Evolutionary conservation across 371 early-diverging fungal genomes (phyloP), one percentile per base, ranked within the genome.

Genomic region (Mortierella sp.): DNA sequence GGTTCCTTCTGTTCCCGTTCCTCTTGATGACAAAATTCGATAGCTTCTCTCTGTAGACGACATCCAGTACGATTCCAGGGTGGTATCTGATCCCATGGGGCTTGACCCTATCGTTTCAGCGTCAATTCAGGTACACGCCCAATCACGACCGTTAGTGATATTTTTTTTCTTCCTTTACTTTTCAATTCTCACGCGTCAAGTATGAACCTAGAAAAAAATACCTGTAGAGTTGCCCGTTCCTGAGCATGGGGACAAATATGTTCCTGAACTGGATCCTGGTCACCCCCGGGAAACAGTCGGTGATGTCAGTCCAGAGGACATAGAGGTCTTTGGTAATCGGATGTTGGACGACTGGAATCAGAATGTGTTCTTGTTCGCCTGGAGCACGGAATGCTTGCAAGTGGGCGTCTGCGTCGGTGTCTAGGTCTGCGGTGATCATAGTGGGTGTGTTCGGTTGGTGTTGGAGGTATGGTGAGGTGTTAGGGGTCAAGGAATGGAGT

Each of bases 271-370:
- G 65, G 10, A 65, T 35, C 21, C 65, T 35, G 35, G 38, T 38
- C 7, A 24, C 65, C 38, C 38, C 8, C 3, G 65, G 38, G 21
- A 65, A 65, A 24, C 65, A 65, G 65, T 35, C 21, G 21, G 65
- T 65, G 65, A 65, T 65, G 21, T 65, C 65, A 8, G 21, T 21
- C 65, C 65, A 65, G 65, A 65, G 35, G 8, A 65, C 38, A 65
- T 65, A 65, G 24, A 38, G 65, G 2, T 65, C 38, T 2, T 38
- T 38, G 8, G 38, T 38, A 18, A 8, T 38, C 38, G 65, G 65
- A 14, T 65, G 38, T 18, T 21, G 21, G 21, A 65, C 65, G 6
- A 65, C 65, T 1, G 65, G 65, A 18, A 65, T 65, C 2, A 16
- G 65, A 10, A 65, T 38, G 7, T 16, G 18, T 38, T 21, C 24